Base-by-base conservation (phyloP, 139 green algal species). In the Eudorina sp. region DNA sequence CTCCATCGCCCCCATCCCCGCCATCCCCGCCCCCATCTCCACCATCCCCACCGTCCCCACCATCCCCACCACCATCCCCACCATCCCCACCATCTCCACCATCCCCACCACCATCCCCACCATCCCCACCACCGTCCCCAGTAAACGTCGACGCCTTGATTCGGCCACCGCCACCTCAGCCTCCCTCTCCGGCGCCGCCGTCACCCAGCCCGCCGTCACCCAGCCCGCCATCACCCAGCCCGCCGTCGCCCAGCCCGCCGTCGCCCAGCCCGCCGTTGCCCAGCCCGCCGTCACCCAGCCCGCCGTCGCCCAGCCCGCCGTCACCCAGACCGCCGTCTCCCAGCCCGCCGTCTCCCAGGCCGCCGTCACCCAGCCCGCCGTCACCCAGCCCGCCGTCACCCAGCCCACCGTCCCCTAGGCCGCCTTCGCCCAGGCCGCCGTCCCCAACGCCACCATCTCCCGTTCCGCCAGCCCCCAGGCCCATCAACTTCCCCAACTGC, bases 401-500 rank as follows among this genome's bases (percentile, higher is more conserved):
- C 27, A n/a, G 38, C 6, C 38, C 51, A 29, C 38, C 83, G 55
- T 36, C 64, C 38, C 53, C 79, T 76, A 8, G 55, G 43, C 53
- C 34, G 3, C 41, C 62, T 7, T 38, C 14, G 3, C 62, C 62
- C 21, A 31, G 11, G 13, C 62, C 62, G 3, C 62, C 62, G 16
- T 72, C 62, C 31, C 62, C 62, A 3, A 25, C 11, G 6, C 58
- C 58, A 21, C 62, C 62, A 31, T 36, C 62, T 5, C 62, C 62
- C 3, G 27, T 29, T 40, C 62, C 62, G 16, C 62, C 62, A 16
- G 27, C 62, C 7, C 70, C 70, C 34, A 40, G 40, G 18, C 43
- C 64, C 46, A 48, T 9, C 53, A 16, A 14, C 66, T 70, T 88
- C 64, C 64, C 64, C 43, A 79, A 79, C 70, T 53, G 40, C 29